A percentile compares a stretch with the other conserved stretches of the same genome.
Evolutionary conservation across 768 basidiomycete species (phyloP).

Genomic region (Phlegmacium glaucopus): DNA sequence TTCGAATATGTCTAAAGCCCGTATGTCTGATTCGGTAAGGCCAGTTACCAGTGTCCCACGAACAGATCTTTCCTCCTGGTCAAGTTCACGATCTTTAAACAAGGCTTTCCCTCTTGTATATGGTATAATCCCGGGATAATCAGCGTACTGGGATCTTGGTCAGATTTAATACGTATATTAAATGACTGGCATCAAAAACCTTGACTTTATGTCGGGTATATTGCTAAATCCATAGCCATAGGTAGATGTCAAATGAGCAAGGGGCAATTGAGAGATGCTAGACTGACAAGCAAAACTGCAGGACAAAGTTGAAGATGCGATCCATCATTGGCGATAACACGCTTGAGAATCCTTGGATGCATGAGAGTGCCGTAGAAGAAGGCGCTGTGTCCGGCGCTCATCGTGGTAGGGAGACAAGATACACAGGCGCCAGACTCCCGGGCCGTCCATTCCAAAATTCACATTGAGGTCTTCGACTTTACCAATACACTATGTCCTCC

Average conservation of each 20-base stretch:
- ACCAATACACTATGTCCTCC: slow-evolving; percentile 30
- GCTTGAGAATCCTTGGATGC: slow-evolving; percentile 77
- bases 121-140: slow-evolving; percentile 84
- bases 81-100: slow-evolving; percentile 45
- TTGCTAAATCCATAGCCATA: slow-evolving; percentile 39
- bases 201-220: slow-evolving; percentile 81
- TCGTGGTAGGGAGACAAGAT: background rate
- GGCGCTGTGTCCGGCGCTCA: slow-evolving; percentile 26
- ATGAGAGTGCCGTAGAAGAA: slow-evolving; percentile 93
- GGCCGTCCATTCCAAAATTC: background rate
- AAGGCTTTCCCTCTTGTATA: slow-evolving; percentile 44
- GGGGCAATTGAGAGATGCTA: background rate
- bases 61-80: slow-evolving; percentile 62
- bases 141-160: slow-evolving; percentile 41
- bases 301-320: slow-evolving; percentile 62
- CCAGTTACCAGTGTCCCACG: slow-evolving; percentile 79
- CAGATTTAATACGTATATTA: background rate
- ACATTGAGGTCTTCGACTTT: background rate
- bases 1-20: slow-evolving; percentile 78
- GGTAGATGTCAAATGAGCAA: background rate
- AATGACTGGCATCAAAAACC: slow-evolving; percentile 26
- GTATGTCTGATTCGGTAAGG: slow-evolving; percentile 59
- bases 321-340: slow-evolving; percentile 73
- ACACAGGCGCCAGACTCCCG: too few species aligned
- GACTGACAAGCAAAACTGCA: slow-evolving; percentile 67